Conservation (phyloP, 768 basidiomycete genomes). For the Tubosaeta brunneosetosa region DNA sequence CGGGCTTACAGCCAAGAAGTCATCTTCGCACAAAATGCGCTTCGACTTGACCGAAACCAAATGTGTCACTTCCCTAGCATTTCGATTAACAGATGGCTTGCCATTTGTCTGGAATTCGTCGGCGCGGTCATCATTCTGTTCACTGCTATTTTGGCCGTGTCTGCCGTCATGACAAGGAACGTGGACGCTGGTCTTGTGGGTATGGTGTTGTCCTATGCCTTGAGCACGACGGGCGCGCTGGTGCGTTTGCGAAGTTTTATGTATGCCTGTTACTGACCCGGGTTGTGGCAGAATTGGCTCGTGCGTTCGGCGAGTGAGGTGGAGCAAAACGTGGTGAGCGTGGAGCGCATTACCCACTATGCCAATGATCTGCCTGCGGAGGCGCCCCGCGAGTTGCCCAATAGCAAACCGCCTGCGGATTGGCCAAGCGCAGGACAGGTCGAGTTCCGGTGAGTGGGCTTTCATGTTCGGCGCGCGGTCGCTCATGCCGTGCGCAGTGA, state of each 20-base stretch:
- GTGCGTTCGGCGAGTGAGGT: conserved; percentile 83
- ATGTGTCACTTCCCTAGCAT: conserved; percentile 71
- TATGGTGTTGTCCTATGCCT: conserved; percentile 79
- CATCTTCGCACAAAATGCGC: conserved; percentile 67
- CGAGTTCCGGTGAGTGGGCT: conserved; percentile 58
- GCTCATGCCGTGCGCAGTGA: conserved; percentile 34
- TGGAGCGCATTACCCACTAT: conserved; percentile 84
- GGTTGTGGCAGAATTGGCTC: conserved; percentile 60
- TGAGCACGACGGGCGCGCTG: conserved; percentile 76
- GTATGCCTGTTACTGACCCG: background rate
- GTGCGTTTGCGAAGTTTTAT: conserved; percentile 36
- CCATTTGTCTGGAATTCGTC: conserved; percentile 80
- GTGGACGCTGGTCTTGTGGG: conserved; percentile 89
- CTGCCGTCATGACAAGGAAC: conserved; percentile 63
- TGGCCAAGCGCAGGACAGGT: conserved; percentile 80
- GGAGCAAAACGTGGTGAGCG: conserved; percentile 86
- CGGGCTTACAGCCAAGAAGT: conserved; percentile 71
- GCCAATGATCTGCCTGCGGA: conserved; percentile 62
- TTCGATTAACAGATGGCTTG: conserved; percentile 79
- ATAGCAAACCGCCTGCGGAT: conserved; percentile 42
- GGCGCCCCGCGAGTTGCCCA: conserved; percentile 66
- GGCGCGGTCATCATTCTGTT: conserved; percentile 77
- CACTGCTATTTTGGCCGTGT: conserved; percentile 61
- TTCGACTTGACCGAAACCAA: conserved; percentile 81
- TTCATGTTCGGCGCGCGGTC: background rate